Percentiles rank a stretch among this genome's conserved stretches.
These are phyloP conservation scores for Phaseolus lunatus DNA, from an alignment of 306 rosid genomes.

Conservation along the genomic window DNA sequence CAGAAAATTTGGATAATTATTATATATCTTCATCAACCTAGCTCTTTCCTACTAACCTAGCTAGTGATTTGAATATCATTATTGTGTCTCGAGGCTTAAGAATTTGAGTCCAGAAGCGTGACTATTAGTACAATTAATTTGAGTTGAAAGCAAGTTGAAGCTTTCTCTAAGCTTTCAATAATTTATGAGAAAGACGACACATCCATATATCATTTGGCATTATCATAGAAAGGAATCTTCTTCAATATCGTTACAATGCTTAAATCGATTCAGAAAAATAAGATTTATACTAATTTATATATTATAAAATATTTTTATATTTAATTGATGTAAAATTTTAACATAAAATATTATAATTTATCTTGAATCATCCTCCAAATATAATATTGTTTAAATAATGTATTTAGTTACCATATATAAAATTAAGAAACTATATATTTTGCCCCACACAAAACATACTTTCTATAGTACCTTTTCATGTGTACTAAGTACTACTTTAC, in stretches of 20 bases:
- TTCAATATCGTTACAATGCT: neutral
- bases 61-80: constrained; percentile 22
- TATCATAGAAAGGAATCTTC: constrained; percentile 64
- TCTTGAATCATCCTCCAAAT: neutral
- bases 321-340: no score
- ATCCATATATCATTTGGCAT: constrained; percentile 55
- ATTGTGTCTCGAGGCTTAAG: constrained; percentile 1
- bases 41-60: constrained; percentile 39
- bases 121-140: constrained; percentile 36
- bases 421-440: neutral
- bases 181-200: neutral
- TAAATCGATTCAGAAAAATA: no score
- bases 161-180: constrained; percentile 7
- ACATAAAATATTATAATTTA: neutral
- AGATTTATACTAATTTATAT: no score
- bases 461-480: constrained; percentile 6
- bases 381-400: neutral
- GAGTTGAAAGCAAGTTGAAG: constrained; percentile 53
- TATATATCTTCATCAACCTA: constrained; percentile 43
- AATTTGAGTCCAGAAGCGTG: constrained; percentile 35
- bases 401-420: neutral
- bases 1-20: constrained; percentile 13
- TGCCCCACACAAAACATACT: neutral
- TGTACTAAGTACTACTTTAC: neutral
- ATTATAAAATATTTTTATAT: no score